Base-by-base conservation (phyloP, 1,284 basidiomycete species). In the Pseudozyma pruni region DNA sequence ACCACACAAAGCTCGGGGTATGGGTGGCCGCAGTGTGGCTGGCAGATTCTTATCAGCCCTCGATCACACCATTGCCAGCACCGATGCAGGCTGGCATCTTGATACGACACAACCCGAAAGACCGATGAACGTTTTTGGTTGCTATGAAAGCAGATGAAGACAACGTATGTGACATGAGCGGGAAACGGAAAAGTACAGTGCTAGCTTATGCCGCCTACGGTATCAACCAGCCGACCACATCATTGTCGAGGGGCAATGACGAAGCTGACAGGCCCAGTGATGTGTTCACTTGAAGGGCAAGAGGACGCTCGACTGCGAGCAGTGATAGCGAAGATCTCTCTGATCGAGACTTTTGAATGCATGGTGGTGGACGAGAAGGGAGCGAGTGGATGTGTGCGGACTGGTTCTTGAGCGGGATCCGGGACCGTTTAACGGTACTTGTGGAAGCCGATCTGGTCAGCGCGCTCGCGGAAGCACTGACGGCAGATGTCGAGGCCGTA, bases 401-500 rank as follows among this genome's bases (percentile, higher is more conserved):
- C 45, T 51, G 55, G 41, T 57, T 43, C n/a, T 39, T 34, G 35
- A 19, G 14, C 9, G 47, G 14, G 20, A 31, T 38, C 37, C 35
- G 17, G 19, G 8, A 31, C 39, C 48, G 40, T 54, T 66, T 66
- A 66, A 66, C 62, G 62, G 62, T 47, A 66, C 78, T 81, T 81
- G 64, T 66, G 58, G 72, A 81, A 81, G 45, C 80, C 80, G 59
- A 81, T 81, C 69, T 75, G 71, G 56, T 75, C 62, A 41, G 80
- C 71, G 74, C 80, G 80, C 75, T 81, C 80, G 41, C 80, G 74
- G 79, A 81, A 81, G 78, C 79, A 80, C 72, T 81, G 80, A 70
- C 80, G 79, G 76, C 79, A 79, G 72, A 80, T 80, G 76, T 80
- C 68, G 57, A 80, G 70, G 62, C 79, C 75, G 76, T 80, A 80